Conservation (phyloP, 2,329 filamentous ascomycete genomes). For the Fusarium sp. region DNA sequence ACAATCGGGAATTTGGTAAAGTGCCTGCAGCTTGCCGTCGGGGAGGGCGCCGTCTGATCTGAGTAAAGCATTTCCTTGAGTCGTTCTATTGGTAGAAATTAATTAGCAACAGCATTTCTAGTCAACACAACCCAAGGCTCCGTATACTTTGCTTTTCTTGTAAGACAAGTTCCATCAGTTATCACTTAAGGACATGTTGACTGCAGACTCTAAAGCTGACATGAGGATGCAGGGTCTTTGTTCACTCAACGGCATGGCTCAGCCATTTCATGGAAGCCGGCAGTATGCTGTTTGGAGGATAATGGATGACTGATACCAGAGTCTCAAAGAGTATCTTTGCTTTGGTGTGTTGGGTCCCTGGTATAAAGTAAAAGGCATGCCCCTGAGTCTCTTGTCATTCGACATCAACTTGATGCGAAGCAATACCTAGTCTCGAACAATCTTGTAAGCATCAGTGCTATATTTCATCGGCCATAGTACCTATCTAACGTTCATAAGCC, state of each 20-base stretch:
- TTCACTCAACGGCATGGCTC: not conserved
- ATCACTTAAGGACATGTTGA: not conserved
- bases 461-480: not conserved
- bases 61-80: not conserved
- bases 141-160: not conserved
- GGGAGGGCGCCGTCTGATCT: not conserved
- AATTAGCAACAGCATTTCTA: not conserved
- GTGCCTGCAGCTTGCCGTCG: not conserved
- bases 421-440: not conserved
- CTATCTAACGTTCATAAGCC: not conserved
- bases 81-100: not conserved
- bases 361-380: not conserved
- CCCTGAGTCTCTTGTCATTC: not conserved
- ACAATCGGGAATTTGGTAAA: not conserved
- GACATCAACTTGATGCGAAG: not conserved
- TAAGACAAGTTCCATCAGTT: not conserved
- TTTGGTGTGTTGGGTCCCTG: not conserved
- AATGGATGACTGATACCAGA: not conserved
- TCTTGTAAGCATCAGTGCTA: not conserved
- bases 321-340: not conserved
- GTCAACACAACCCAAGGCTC: not conserved
- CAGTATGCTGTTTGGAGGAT: not conserved
- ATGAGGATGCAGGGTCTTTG: not conserved
- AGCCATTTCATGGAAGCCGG: not conserved
- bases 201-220: not conserved